phyloP scores from a whole-genome alignment of 495 filamentous ascomycete species.

The Podospora didyma region DNA sequence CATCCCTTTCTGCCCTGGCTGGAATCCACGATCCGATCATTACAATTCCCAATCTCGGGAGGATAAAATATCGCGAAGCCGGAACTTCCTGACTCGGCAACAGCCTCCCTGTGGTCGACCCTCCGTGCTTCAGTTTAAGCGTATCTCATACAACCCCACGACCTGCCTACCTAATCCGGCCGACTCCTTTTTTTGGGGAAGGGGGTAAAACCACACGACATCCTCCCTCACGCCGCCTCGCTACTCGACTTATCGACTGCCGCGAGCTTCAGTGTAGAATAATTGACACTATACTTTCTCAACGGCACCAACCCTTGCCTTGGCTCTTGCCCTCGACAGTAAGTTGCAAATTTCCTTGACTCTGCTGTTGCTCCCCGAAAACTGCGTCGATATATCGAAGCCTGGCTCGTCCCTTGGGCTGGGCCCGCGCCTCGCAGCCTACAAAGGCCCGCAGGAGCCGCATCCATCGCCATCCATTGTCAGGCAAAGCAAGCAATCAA shows the following conservation, averaged over 20 bases:
- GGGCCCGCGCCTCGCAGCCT: constrained; percentile 4
- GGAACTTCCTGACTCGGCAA: constrained; percentile 20
- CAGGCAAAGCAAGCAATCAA: not conserved
- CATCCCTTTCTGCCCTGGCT: constrained; percentile 1
- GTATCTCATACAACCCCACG: constrained; percentile 18
- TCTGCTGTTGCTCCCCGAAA: constrained; percentile 5
- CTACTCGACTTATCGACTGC: not conserved
- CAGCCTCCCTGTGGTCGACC: constrained; percentile 12
- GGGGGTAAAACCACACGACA: no score
- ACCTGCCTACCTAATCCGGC: not conserved
- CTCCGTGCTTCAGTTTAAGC: constrained; percentile 18
- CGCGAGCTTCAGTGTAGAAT: constrained; percentile 4
- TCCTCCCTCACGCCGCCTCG: not conserved
- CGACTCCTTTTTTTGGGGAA: no score
- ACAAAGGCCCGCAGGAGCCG: constrained; percentile 11
- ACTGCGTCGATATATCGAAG: constrained; percentile 8
- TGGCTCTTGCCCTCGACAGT: not conserved
- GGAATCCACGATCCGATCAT: not conserved
- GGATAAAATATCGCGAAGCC: not conserved
- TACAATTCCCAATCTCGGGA: not conserved
- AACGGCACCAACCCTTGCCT: not conserved
- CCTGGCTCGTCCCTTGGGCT: not conserved
- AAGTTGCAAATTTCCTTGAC: not conserved
- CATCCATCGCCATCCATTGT: constrained; percentile 7
- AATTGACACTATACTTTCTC: constrained; percentile 6